A percentile compares a stretch with the other conserved stretches of the same genome.
Conservation (phyloP, 352 stramenopile genomes). For the Phytophthora agathidicida region DNA sequence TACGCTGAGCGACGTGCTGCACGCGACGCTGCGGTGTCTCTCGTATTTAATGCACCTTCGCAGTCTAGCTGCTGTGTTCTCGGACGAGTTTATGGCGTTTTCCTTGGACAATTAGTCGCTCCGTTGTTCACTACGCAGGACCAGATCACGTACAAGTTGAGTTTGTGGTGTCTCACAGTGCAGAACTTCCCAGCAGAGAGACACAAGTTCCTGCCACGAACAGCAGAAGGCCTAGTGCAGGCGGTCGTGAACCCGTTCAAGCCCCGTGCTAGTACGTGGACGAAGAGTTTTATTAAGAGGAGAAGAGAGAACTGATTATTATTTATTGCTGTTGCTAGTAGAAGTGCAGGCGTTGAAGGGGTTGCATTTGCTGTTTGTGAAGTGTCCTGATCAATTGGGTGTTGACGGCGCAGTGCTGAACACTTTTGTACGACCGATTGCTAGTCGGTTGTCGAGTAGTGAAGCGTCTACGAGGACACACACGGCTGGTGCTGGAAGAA, state of each 20-base stretch:
- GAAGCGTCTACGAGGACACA: conserved; percentile 54
- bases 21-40: conserved; percentile 54
- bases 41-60: conserved; percentile 75
- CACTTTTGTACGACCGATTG: conserved; percentile 59
- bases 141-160: conserved; percentile 68
- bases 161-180: conserved; percentile 68
- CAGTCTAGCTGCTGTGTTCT: conserved; percentile 44
- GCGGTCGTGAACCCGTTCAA: conserved; percentile 79
- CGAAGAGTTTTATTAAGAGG: no score
- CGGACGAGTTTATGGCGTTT: conserved; percentile 43
- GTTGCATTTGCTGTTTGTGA: conserved; percentile 57
- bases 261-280: conserved; percentile 59
- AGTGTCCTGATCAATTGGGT: conserved; percentile 50
- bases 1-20: conserved; percentile 22
- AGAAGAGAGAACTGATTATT: neutral
- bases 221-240: conserved; percentile 67
- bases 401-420: conserved; percentile 30
- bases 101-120: conserved; percentile 56
- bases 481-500: conserved; percentile 56
- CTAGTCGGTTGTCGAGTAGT: conserved; percentile 60
- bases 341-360: conserved; percentile 71
- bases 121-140: conserved; percentile 62
- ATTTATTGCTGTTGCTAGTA: conserved; percentile 31
- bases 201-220: conserved; percentile 55
- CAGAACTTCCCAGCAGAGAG: conserved; percentile 58